Base-by-base conservation (phyloP, 2,329 filamentous ascomycete genomes). In the Xylaria sp. region DNA sequence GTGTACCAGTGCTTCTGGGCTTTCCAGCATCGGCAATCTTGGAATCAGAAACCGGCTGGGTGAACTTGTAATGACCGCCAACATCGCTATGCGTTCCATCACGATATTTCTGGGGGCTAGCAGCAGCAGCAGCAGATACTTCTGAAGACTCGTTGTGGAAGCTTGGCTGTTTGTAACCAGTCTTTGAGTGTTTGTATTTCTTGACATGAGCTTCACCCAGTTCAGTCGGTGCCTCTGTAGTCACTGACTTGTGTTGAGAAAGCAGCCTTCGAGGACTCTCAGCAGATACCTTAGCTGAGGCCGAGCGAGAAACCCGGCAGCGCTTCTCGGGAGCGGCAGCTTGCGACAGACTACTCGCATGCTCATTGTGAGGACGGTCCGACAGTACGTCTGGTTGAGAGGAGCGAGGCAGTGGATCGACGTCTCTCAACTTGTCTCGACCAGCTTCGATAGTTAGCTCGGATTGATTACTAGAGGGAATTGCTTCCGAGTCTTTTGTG, bases 11-110 rank as follows among this genome's bases (percentile, higher is more conserved):
- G 7, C 21, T 20, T 13, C 19, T 7, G 7, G 7, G 21, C 18
- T 42, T 11, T 16, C 13, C n/a, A 24, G 40, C 8, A 16, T 22
- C 11, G 13, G 67, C 48, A 90, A 44, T 19, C 49, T 48, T 51
- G 16, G 5, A 11, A 17, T 40, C n/a, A 7, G 21, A n/a, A 34
- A 17, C 24, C 40, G 48, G 7, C 26, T 52, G 13, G 34, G 45
- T 17, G 18, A 26, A 8, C 17, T 16, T 18, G 22, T 2, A n/a
- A 8, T 19, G 29, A 34, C 17, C 16, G n/a, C 6, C 18, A 16
- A 42, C 5, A 8, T 21, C 39, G 16, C 8, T n/a, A 11, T 2
- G 19, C 5, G 39, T 13, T 40, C 37, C 37, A 3, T 34, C 17
- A 22, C 43, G 16, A 17, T 41, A 7, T 1, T 13, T 19, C 9